Evolutionary conservation across 148 eudicot genomes (phyloP), one percentile per base, ranked within the genome.

Genomic region (Fagopyrum homotropicum): DNA sequence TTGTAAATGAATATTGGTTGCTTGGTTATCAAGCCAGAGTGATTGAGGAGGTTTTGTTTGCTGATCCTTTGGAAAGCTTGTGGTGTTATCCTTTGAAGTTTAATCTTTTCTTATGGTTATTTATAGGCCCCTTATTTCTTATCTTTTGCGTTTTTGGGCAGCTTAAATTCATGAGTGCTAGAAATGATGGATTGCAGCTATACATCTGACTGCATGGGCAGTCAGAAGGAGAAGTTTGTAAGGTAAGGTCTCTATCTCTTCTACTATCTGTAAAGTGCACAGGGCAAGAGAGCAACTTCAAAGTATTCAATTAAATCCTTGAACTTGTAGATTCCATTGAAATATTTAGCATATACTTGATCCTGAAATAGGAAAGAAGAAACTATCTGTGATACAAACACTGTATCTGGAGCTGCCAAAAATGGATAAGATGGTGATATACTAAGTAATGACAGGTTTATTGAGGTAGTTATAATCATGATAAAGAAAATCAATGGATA

Each of bases 151-250:
- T 12, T 35, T 40, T 64, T 35, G 19, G 46, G 47, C 19, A 66
- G 71, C 71, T 66, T 66, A 66, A 66, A 43, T 15, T 17, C 71
- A 64, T 66, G 71, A 66, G 47, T 40, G 6, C 71, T 74, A 66
- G 45, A 35, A 56, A 35, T 74, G 76, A 35, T 74, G 45, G 76
- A 74, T 44, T 74, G 76, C 66, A 74, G 66, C 14, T 74, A 74
- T 47, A 15, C 60, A 44, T 10, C 76, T 51, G 76, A 74, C 35
- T 74, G 76, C 30, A 52, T 74, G 66, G 81, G 83, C 73, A 83
- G 86, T 51, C 86, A 83, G 69, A 83, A 81, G 63, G 86, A 83
- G 69, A 83, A 83, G 75, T 83, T 83, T 63, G 81, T 83, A 43
- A 80, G 86, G 86, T 83, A 81, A 40, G 4, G 9, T 66, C 19